Evolutionary conservation across 768 basidiomycete species (phyloP), one percentile per base, ranked within the genome.

Genomic region (Saitozyma sp.): DNA sequence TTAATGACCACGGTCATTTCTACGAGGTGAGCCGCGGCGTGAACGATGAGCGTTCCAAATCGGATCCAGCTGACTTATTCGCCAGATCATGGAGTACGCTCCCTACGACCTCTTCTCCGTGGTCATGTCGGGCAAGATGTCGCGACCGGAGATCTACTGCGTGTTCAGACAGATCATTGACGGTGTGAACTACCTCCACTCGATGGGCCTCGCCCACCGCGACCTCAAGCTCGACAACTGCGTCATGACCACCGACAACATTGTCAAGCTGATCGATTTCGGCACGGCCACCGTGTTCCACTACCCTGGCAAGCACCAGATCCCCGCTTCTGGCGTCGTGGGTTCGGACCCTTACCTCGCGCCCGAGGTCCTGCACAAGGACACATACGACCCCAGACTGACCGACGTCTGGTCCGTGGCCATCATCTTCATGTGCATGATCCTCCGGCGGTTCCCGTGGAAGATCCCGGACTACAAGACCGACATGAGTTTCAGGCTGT

Each of bases 171-270:
- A 99, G 81, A 97, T 99, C 70, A 91, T 94, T 80, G 90, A 92
- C 71, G 96, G 96, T 59, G 95, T 99, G 65, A 90, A 95, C 80
- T 98, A 99, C 78, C 87, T 99, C 54, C 96, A 99, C 81, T 89
- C 91, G 68, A 88, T 98, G 83, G 96, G 96, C 37, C 88, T 98
- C 55, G 96, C 96, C 6, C 96, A 99, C 76, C 91, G 96, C 50
- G 96, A 99, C 80, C 87, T 99, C 81, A 99, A 99, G 81, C 89
- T 99, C 63, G 96, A 99, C 83, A 99, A 99, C 79, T 98, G 96
- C 80, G 96, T 99, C 82, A 96, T 99, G 91, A 95, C 90, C n/a
- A 83, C 83, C 3, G 84, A 89, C 75, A 92, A 97, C 76, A 86
- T 96, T 69, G 91, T 99, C 83, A 99, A 99, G 79, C 85, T 99